Evolutionary conservation across 768 basidiomycete species (phyloP), one percentile per base, ranked within the genome.

Genomic region (Kwoniella newhampshirensis): DNA sequence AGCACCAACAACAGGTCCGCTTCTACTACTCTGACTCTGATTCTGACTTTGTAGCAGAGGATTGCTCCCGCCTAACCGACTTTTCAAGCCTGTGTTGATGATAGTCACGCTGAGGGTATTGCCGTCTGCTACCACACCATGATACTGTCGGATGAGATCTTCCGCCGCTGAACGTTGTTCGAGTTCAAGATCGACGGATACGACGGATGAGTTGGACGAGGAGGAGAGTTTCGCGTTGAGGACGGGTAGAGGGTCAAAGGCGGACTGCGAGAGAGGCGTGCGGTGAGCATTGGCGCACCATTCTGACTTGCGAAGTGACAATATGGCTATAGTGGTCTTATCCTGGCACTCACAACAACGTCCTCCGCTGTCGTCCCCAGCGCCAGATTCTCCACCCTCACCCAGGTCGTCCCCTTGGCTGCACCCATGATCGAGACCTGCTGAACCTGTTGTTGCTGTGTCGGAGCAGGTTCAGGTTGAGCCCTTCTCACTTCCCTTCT

Each of bases 51-150:
- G 41, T 15, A 25, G 45, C 25, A 30, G 52, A 21, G 9, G 86
- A 86, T 15, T 4, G 21, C 37, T 25, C 7, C 11, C 12, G 40
- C 60, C 59, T 41, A 67, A 51, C 17, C 67, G 43, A 30, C 53
- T 64, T 13, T 44, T 63, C 39, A 68, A 47, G 7, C 56, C 49
- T 25, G 54, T 59, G 25, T 63, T 61, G 13, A 89, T 81, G 46
- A 89, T 75, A 50, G 77, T 76, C 5, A 91, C 87, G 5, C 79
- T 82, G 43, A 91, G 77, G 8, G 82, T 82, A 60, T 86, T 86
- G 0, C 89, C 90, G 58, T 92, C 90, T 2, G 90, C 90, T 18
- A 86, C 85, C 58, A 88, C 86, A 30, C 84, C 85, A 77, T 92
- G 77, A 74, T 89, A 92, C 67, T 86, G 86, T 64, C 81, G 73